phyloP scores from a whole-genome alignment of 2,329 filamentous ascomycete genomes.

The Botryosphaeria dothidea region DNA sequence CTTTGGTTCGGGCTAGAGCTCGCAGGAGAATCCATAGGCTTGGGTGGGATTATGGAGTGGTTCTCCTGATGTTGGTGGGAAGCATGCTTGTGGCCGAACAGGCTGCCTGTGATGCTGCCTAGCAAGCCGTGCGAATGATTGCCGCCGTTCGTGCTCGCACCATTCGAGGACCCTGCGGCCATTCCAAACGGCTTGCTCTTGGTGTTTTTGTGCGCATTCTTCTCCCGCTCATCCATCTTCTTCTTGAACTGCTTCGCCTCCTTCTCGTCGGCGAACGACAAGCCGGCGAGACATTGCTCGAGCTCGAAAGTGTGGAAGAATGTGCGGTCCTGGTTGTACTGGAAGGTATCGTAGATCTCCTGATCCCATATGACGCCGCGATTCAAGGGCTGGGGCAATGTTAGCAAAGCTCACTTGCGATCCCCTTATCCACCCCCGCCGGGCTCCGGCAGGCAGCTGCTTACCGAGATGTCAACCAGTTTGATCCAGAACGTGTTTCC shows the following conservation, averaged over 20 bases:
- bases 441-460: conserved; percentile 35
- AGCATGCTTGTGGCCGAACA: conserved; percentile 53
- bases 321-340: conserved; percentile 93
- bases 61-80: conserved; percentile 43
- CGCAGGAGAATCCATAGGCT: conserved; percentile 38
- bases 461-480: conserved; percentile 91
- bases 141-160: conserved; percentile 24
- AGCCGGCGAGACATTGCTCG: conserved; percentile 83
- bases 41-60: conserved; percentile 52
- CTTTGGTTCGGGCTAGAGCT: conserved; percentile 34
- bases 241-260: conserved; percentile 96
- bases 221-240: conserved; percentile 95
- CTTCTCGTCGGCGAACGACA: conserved; percentile 96
- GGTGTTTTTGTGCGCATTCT: conserved; percentile 89
- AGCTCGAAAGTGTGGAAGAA: conserved; percentile 99
- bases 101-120: conserved; percentile 36
- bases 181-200: conserved; percentile 71
- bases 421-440: conserved; percentile 21
- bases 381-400: conserved; percentile 62
- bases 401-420: conserved; percentile 16
- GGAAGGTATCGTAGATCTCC: conserved; percentile 93
- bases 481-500: conserved; percentile 98
- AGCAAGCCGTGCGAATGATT: conserved; percentile 49
- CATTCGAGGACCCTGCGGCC: conserved; percentile 36
- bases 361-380: conserved; percentile 95